These are phyloP conservation scores for Lentinus polychrous DNA, from an alignment of 1,284 basidiomycete genomes.

Conservation along the genomic window DNA sequence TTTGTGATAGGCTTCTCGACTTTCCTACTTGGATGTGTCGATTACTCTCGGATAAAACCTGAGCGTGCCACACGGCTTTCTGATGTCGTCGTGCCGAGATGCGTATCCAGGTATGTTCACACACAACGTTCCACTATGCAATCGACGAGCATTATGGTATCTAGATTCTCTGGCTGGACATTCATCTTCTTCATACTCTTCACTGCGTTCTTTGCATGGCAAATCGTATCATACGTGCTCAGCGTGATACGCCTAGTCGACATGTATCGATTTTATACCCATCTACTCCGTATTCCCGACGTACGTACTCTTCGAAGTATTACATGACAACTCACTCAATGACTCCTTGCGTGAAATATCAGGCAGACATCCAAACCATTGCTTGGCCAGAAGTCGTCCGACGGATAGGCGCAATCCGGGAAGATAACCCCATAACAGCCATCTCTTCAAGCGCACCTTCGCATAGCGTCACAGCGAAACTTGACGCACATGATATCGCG, in stretches of 20 bases:
- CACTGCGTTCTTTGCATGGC: slow-evolving; percentile 74
- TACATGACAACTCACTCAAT: slow-evolving; percentile 1
- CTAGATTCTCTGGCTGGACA: slow-evolving; percentile 77
- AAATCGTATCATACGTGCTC: slow-evolving; percentile 57
- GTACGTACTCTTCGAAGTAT: slow-evolving; percentile 42
- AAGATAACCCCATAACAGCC: slow-evolving; percentile 84
- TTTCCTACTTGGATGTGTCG: slow-evolving; percentile 91
- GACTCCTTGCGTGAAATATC: slow-evolving; percentile 8
- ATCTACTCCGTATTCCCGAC: slow-evolving; percentile 72
- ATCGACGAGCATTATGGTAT: slow-evolving; percentile 8
- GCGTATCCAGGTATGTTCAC: slow-evolving; percentile 66
- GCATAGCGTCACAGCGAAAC: slow-evolving; percentile 59
- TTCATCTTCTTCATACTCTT: slow-evolving; percentile 80
- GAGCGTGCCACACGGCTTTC: slow-evolving; percentile 61
- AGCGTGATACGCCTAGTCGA: slow-evolving; percentile 73
- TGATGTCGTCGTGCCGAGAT: slow-evolving; percentile 75
- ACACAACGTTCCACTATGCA: slow-evolving; percentile 3
- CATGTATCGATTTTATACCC: slow-evolving; percentile 90
- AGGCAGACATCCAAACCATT: slow-evolving; percentile 97
- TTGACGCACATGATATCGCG: slow-evolving; percentile 95
- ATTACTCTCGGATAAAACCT: slow-evolving; percentile 75
- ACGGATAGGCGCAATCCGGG: slow-evolving; percentile 81
- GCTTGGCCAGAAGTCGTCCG: slow-evolving; percentile 94
- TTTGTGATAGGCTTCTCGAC: slow-evolving; percentile 98
- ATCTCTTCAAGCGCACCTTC: slow-evolving; percentile 59